A percentile compares a stretch with the other conserved stretches of the same genome.
phyloP scores from a whole-genome alignment of 768 basidiomycete genomes.

The Peribolospora kevripleyi region DNA sequence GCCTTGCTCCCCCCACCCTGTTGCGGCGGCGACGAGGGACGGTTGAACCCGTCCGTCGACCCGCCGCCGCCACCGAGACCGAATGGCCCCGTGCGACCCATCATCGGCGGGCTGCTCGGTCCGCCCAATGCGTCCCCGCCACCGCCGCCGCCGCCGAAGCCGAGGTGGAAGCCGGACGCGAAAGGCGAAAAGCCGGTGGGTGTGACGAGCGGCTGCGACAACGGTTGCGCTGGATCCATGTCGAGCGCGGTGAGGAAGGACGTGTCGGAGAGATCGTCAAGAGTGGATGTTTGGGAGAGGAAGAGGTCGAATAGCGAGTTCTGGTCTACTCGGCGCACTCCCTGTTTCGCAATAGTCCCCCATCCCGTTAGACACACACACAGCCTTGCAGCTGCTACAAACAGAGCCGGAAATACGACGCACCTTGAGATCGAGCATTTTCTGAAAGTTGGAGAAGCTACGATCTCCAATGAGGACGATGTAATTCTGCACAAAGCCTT shows the following conservation, averaged over 20 bases:
- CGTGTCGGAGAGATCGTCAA: slow-evolving; percentile 59
- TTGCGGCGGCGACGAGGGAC: no score
- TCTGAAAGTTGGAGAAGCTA: slow-evolving; percentile 94
- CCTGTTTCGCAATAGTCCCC: slow-evolving; percentile 26
- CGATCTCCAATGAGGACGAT: slow-evolving; percentile 80
- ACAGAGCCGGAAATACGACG: neutral
- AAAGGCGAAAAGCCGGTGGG: neutral
- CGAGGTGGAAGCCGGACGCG: no score
- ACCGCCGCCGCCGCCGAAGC: no score
- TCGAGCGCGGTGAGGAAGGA: slow-evolving; percentile 85
- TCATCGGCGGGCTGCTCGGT: no score
- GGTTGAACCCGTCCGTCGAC: no score
- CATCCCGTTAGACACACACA: neutral
- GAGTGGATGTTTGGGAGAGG: slow-evolving; percentile 74
- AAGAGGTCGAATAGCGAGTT: slow-evolving; percentile 78
- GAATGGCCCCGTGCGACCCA: no score
- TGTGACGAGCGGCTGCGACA: neutral
- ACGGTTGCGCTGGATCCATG: slow-evolving; percentile 47
- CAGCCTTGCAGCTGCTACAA: neutral
- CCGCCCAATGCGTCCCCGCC: no score
- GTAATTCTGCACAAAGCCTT: slow-evolving; percentile 88
- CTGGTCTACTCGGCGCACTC: slow-evolving; percentile 62
- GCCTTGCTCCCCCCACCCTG: no score
- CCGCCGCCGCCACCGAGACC: no score
- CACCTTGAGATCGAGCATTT: slow-evolving; percentile 30